Percentiles rank a stretch among this genome's conserved stretches.
Evolutionary conservation across 371 early-diverging fungal species (phyloP).

Genomic region (Mucor irregularis): DNA sequence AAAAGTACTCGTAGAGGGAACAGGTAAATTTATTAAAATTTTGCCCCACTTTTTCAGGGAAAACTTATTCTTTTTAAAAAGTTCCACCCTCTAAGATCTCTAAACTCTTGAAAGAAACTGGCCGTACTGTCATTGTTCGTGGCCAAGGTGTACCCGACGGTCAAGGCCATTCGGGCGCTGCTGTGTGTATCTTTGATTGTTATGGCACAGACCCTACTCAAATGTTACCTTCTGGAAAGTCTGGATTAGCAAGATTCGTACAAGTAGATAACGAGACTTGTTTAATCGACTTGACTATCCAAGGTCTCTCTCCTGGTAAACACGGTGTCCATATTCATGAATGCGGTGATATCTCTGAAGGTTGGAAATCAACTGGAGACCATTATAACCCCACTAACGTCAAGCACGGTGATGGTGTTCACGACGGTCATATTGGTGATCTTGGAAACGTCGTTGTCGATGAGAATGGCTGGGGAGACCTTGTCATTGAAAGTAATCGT

Average conservation of each 20-base stretch:
- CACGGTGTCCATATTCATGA: slow-evolving; percentile 79
- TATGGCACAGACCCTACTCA: slow-evolving; percentile 41
- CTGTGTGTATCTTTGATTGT: slow-evolving; percentile 87
- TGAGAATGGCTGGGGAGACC: slow-evolving; percentile 75
- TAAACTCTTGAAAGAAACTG: slow-evolving; percentile 62
- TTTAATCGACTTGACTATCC: slow-evolving; percentile 76
- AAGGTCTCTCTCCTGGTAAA: slow-evolving; percentile 66
- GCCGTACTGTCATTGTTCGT: slow-evolving; percentile 73
- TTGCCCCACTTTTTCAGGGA: neutral
- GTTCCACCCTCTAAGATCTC: slow-evolving; percentile 70
- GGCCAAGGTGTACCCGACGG: slow-evolving; percentile 74
- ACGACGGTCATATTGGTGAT: slow-evolving; percentile 63
- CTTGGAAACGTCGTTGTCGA: slow-evolving; percentile 70
- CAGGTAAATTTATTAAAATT: slow-evolving; percentile 35
- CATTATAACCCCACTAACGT: slow-evolving; percentile 61
- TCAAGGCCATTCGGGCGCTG: slow-evolving; percentile 68
- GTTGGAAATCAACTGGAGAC: slow-evolving; percentile 57
- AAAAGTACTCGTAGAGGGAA: slow-evolving; percentile 65
- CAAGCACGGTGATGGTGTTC: slow-evolving; percentile 53
- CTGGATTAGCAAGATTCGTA: slow-evolving; percentile 83
- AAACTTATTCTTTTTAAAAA: slow-evolving; percentile 26
- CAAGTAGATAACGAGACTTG: slow-evolving; percentile 70
- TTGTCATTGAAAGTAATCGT: slow-evolving; percentile 69
- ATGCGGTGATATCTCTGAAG: slow-evolving; percentile 75
- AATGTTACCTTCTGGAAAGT: slow-evolving; percentile 43